Percentiles rank a stretch among this genome's conserved stretches.
These are phyloP conservation scores for Paecilomyces sp. DNA, from an alignment of 2,329 filamentous ascomycete genomes.

Conservation along the genomic window DNA sequence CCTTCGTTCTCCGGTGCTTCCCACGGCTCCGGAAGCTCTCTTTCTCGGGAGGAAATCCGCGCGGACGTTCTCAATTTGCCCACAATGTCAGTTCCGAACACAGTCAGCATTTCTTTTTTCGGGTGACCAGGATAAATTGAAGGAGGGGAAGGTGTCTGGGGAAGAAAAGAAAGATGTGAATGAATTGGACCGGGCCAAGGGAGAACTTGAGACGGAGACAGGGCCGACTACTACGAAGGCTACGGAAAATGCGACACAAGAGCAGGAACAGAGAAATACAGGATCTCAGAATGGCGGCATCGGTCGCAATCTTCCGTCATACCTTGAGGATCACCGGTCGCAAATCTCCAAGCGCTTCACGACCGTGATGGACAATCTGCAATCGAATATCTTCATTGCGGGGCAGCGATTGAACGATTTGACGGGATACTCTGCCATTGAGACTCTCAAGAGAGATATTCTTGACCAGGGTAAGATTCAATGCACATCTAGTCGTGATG, in stretches of 20 bases:
- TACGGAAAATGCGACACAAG: background rate
- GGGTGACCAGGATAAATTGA: conserved; percentile 13
- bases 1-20: conserved; percentile 12
- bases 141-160: conserved; percentile 1
- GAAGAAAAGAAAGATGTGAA: conserved; percentile 8
- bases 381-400: conserved; percentile 75
- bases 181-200: conserved; percentile 3
- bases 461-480: conserved; percentile 49
- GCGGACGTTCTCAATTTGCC: conserved; percentile 32
- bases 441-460: conserved; percentile 75
- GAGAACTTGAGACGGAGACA: background rate
- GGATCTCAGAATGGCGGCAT: background rate
- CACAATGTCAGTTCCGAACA: conserved; percentile 35
- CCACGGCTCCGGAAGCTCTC: conserved; percentile 12
- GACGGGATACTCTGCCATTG: conserved; percentile 89
- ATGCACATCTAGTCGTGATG: conserved; percentile 3
- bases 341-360: conserved; percentile 56
- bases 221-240: background rate
- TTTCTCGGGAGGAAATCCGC: conserved; percentile 12
- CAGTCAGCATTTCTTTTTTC: conserved; percentile 20
- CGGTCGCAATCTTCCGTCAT: conserved; percentile 20
- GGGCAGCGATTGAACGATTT: conserved; percentile 87
- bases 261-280: background rate
- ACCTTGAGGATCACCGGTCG: conserved; percentile 44
- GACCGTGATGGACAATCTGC: conserved; percentile 78